Evolutionary conservation across 257 asterid species (phyloP).

Genomic region (Galeopsis tetrahit): DNA sequence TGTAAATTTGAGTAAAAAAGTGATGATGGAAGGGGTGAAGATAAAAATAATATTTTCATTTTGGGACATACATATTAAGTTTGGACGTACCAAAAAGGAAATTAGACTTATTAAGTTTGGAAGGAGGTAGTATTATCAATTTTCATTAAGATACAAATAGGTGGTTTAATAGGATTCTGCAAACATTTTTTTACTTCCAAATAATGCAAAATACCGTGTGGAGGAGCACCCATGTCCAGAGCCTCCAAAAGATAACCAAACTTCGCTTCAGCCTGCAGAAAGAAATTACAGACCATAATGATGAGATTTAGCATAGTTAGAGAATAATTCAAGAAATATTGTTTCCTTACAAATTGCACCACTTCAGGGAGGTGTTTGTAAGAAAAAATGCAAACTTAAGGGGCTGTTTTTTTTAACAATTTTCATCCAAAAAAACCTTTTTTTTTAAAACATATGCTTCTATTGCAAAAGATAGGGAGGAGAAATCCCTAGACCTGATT

Average conservation of each 20-base stretch:
- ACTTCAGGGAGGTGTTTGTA: neutral
- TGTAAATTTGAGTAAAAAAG: no score
- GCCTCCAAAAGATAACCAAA: slow-evolving; percentile 98
- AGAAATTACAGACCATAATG: neutral
- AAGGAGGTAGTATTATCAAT: neutral
- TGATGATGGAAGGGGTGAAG: no score
- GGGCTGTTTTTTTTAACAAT: neutral
- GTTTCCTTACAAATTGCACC: neutral
- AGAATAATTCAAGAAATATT: neutral
- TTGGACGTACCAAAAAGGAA: no score
- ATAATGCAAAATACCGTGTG: slow-evolving; percentile 68
- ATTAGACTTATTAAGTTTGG: no score
- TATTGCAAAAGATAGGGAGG: no score
- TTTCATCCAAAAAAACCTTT: neutral
- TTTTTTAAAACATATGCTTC: no score
- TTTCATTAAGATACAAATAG: neutral
- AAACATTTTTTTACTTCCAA: neutral
- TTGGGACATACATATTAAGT: no score
- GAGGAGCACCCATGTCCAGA: slow-evolving; percentile 99
- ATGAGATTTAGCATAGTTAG: neutral
- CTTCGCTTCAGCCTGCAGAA: slow-evolving; percentile 83
- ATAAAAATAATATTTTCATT: no score
- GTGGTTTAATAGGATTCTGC: neutral
- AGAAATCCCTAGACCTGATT: no score
- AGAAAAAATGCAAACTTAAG: neutral